Conservation (phyloP, 306 rosid species). For the Benincasa hispida region DNA sequence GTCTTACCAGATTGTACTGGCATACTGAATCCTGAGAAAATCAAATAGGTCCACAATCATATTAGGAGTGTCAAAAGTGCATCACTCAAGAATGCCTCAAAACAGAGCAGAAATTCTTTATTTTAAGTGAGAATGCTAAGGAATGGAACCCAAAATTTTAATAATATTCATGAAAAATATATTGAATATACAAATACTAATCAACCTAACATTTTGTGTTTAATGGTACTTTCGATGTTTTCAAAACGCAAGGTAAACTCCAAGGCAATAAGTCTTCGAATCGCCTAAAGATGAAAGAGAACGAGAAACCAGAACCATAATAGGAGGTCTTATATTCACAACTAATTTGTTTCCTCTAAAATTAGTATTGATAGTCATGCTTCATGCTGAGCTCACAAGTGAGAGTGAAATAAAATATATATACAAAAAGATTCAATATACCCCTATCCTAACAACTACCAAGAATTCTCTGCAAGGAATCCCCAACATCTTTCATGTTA, state of each 20-base stretch:
- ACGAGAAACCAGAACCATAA: no score
- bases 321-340: not conserved
- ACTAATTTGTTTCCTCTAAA: not conserved
- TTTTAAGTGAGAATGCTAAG: not conserved
- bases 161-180: not conserved
- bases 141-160: not conserved
- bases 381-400: not conserved
- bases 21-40: slow-evolving; percentile 31
- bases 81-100: not conserved
- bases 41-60: not conserved
- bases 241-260: no score
- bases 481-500: not conserved
- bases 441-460: not conserved
- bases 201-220: not conserved
- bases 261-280: no score
- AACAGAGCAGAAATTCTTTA: not conserved
- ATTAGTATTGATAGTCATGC: not conserved
- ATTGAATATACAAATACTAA: not conserved
- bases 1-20: slow-evolving; percentile 43
- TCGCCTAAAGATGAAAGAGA: no score
- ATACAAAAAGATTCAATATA: not conserved
- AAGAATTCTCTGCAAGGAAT: not conserved
- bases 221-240: not conserved
- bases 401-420: not conserved
- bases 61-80: not conserved